Percentiles rank a stretch among this genome's conserved stretches.
These are phyloP conservation scores for Pugionium dolabratum DNA, from an alignment of 345 rosid species.

Conservation along the genomic window DNA sequence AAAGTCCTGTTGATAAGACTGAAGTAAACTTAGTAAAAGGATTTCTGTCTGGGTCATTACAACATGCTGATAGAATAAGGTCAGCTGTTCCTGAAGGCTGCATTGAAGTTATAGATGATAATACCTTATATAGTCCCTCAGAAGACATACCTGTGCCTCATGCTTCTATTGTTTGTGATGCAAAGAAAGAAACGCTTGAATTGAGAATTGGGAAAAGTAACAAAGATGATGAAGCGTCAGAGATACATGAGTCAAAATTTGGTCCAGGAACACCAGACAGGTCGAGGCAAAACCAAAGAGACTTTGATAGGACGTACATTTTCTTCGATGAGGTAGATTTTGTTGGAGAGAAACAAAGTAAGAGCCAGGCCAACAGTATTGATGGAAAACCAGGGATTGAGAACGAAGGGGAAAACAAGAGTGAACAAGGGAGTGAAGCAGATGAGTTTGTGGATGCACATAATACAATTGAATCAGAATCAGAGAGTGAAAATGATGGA, in stretches of 20 bases:
- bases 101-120: conserved; percentile 42
- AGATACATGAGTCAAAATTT: conserved; percentile 39
- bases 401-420: conserved; percentile 55
- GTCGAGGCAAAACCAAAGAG: conserved; percentile 28
- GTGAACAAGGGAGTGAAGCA: conserved; percentile 55
- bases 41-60: conserved; percentile 45
- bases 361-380: conserved; percentile 51
- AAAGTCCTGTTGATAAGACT: conserved; percentile 48
- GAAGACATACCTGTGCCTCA: conserved; percentile 43
- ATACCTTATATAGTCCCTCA: conserved; percentile 44
- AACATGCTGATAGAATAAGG: conserved; percentile 42
- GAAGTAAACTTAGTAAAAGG: conserved; percentile 53
- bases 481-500: conserved; percentile 43
- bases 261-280: conserved; percentile 44
- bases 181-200: conserved; percentile 65
- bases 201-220: conserved; percentile 31
- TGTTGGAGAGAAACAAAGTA: conserved; percentile 36
- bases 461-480: conserved; percentile 89
- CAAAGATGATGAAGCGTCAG: conserved; percentile 40
- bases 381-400: conserved; percentile 57
- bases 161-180: conserved; percentile 63
- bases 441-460: conserved; percentile 87
- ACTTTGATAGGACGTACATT: conserved; percentile 26
- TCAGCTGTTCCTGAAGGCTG: conserved; percentile 45
- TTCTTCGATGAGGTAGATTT: conserved; percentile 40